Conservation (phyloP, 495 filamentous ascomycete genomes). For the Saxophila tyrrhenica region DNA sequence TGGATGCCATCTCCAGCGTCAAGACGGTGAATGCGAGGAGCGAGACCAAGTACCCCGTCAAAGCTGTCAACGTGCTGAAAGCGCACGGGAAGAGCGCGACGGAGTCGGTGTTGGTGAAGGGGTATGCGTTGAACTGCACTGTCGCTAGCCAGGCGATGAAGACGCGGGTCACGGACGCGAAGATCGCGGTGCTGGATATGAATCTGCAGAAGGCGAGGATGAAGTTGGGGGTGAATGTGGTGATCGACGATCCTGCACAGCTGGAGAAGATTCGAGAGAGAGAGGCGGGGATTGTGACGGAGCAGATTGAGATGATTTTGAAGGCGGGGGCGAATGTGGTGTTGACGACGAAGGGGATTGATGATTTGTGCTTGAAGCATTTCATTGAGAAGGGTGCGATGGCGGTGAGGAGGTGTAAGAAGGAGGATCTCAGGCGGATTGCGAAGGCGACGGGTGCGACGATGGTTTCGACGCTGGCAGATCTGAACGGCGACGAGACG, state of each 20-base stretch:
- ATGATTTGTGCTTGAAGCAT: constrained; percentile 86
- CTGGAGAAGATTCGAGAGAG: constrained; percentile 92
- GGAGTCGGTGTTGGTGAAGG: constrained; percentile 87
- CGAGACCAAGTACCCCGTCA: constrained; percentile 95
- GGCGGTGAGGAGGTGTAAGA: constrained; percentile 94
- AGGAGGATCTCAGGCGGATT: constrained; percentile 93
- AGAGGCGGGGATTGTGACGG: constrained; percentile 84
- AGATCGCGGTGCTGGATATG: constrained; percentile 95
- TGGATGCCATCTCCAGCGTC: constrained; percentile 92
- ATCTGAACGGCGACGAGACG: constrained; percentile 94
- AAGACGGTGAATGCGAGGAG: constrained; percentile 80
- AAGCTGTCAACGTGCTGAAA: constrained; percentile 97
- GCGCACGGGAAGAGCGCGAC: constrained; percentile 86
- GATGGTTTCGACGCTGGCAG: constrained; percentile 80
- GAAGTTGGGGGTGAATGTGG: constrained; percentile 98
- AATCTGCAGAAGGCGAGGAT: constrained; percentile 98
- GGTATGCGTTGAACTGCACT: constrained; percentile 97
- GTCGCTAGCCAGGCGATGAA: constrained; percentile 98
- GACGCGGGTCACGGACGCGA: constrained; percentile 83
- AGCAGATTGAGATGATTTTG: constrained; percentile 92
- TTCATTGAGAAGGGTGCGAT: constrained; percentile 94
- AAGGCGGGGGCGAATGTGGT: constrained; percentile 96
- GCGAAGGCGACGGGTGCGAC: constrained; percentile 94
- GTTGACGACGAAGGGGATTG: constrained; percentile 95
- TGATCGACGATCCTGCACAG: constrained; percentile 91